These are phyloP conservation scores for Amphibolis antarctica DNA, from an alignment of 106 monocot species.

Conservation along the genomic window DNA sequence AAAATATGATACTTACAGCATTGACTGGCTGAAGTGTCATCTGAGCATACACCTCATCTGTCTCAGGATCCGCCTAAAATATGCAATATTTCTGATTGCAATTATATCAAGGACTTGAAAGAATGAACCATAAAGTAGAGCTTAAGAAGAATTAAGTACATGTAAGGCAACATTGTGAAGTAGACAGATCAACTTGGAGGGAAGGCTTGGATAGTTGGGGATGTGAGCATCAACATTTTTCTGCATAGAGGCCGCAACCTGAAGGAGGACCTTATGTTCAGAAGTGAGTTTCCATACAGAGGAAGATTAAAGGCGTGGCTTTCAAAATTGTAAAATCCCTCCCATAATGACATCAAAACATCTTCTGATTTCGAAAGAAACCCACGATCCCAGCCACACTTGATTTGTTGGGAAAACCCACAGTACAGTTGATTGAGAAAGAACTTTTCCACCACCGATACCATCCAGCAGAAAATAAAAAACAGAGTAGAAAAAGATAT, in stretches of 20 bases:
- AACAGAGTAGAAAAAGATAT: too few relatives aligned
- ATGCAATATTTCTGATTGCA: neutral
- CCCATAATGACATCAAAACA: neutral
- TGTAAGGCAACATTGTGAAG: conserved; percentile 23
- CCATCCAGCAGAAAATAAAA: too few relatives aligned
- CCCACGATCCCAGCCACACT: neutral
- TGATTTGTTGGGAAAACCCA: neutral
- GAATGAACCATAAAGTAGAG: neutral
- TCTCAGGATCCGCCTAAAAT: conserved; percentile 17
- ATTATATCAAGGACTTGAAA: neutral
- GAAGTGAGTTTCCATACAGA: neutral
- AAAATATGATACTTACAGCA: conserved; percentile 9
- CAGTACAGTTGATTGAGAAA: neutral
- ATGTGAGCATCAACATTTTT: conserved; percentile 7
- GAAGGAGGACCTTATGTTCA: neutral
- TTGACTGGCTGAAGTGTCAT: conserved; percentile 23
- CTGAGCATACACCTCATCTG: conserved; percentile 25
- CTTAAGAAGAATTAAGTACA: neutral
- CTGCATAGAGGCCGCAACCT: conserved; percentile 22
- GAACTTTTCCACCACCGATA: neutral
- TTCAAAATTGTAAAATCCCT: too few relatives aligned
- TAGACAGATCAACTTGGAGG: conserved; percentile 17
- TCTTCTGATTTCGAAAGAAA: neutral
- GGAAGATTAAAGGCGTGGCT: neutral
- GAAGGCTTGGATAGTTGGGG: conserved; percentile 17